Base-by-base conservation (phyloP, 2,329 filamentous ascomycete species). In the Pseudopyricularia cyperi region DNA sequence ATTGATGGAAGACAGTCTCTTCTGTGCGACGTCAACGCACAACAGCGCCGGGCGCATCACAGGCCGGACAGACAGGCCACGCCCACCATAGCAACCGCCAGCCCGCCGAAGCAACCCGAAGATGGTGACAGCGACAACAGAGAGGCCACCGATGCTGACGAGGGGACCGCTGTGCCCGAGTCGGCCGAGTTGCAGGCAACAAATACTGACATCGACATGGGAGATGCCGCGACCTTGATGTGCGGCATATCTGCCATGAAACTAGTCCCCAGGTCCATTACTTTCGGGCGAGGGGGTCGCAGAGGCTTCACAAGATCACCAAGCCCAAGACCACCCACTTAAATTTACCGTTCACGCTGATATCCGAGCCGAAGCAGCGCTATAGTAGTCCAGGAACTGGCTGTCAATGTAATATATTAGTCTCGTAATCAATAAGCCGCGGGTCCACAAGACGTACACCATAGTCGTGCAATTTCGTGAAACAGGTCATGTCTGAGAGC, bases 1-100 rank as follows among this genome's bases (percentile, higher is more conserved):
- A 87, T 96, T 55, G 91, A 96, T 61, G 84, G 84, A 48, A 80
- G 87, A 50, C 82, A 75, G 44, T 95, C 89, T 17, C 80, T 98
- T 68, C 72, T 97, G 12, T 72, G 80, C 48, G 76, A 83, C n/a
- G 66, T 68, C 11, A 67, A 70, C 6, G 33, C 17, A 26, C 33
- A 42, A 42, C 22, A 47, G 19, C 35, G 35, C 4, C 28, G 37
- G n/a, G 28, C 17, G 12, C 24, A 22, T 14, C 42, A 22, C 24
- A 51, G 33, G n/a, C 7, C 35, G 11, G 35, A 32, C 8, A 46
- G 24, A 32, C 49, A 46, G 34, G 35, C 24, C 5, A 14, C 26
- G 49, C 24, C 26, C 8, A 46, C 9, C 11, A 35, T 11, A 33
- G 37, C 42, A 26, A 34, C 35, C 35, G 54, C 14, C 5, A 17